Evolutionary conservation across 164 flowering plant species (phyloP).

Genomic region (Aristolochia contorta): DNA sequence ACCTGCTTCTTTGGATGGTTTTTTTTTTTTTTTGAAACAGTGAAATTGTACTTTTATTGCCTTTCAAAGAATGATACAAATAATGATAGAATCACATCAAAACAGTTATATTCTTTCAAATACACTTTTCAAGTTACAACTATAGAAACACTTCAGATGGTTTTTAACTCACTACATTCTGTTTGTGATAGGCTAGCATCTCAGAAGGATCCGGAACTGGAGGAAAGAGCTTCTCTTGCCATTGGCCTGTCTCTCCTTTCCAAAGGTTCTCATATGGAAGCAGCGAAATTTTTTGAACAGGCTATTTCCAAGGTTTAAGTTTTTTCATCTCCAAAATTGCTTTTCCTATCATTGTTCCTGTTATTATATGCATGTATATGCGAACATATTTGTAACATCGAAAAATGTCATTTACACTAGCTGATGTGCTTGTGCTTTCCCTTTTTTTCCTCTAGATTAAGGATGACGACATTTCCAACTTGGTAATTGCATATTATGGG

Average conservation of each 20-base stretch:
- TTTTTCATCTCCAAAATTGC: not conserved
- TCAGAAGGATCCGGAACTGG: conserved; percentile 64
- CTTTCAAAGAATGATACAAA: too few relatives aligned
- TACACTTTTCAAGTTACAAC: too few relatives aligned
- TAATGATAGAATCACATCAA: too few relatives aligned
- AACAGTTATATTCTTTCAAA: too few relatives aligned
- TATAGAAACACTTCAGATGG: too few relatives aligned
- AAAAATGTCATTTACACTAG: not conserved
- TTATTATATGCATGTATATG: not conserved
- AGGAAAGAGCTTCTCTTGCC: conserved; percentile 38
- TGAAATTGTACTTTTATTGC: too few relatives aligned
- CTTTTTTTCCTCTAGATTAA: conserved; percentile 31
- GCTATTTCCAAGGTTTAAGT: conserved; percentile 65
- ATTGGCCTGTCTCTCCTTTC: conserved; percentile 65
- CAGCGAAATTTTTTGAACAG: conserved; percentile 49
- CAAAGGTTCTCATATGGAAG: conserved; percentile 32
- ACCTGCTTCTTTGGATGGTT: not conserved
- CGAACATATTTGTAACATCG: not conserved
- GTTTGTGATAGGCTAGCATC: conserved; percentile 55
- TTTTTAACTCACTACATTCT: not conserved
- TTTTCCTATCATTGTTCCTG: not conserved
- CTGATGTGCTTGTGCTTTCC: conserved; percentile 4
- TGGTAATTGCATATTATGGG: conserved; percentile 64
- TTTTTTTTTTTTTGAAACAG: too few relatives aligned
- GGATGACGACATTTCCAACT: conserved; percentile 43